phyloP scores from a whole-genome alignment of 441 rosid species.

The Breynia disticha region DNA sequence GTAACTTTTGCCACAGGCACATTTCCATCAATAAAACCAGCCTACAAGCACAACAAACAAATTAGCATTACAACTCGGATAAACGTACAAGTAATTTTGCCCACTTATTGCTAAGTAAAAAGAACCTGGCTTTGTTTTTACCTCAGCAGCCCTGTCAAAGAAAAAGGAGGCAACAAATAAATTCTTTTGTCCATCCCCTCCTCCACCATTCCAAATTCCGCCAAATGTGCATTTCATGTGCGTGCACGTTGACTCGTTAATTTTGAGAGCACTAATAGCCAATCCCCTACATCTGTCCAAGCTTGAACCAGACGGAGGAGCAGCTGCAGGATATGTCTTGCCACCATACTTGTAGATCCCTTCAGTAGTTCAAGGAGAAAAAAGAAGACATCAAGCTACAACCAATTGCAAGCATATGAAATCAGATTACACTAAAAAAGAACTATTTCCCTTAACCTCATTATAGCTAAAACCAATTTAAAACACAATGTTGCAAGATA shows the following conservation, averaged over 20 bases:
- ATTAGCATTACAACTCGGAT: conserved; percentile 2
- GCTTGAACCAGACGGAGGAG: conserved; percentile 63
- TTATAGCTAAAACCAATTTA: too few species aligned
- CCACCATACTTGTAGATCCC: conserved; percentile 85
- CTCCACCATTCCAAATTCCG: conserved; percentile 98
- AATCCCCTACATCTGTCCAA: conserved; percentile 62
- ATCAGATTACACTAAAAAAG: not conserved
- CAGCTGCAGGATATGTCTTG: conserved; percentile 39
- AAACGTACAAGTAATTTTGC: not conserved
- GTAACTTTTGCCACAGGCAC: conserved; percentile 61
- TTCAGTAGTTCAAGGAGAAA: conserved; percentile 16
- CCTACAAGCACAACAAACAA: conserved; percentile 30
- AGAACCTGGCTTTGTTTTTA: conserved; percentile 16
- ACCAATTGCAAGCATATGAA: not conserved
- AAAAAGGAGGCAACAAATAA: conserved; percentile 90
- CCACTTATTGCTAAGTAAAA: too few species aligned
- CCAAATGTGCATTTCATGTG: conserved; percentile 92
- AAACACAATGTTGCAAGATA: too few species aligned
- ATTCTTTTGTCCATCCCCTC: conserved; percentile 91
- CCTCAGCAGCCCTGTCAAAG: conserved; percentile 98
- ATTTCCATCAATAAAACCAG: conserved; percentile 59
- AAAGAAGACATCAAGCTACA: not conserved
- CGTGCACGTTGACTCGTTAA: conserved; percentile 64
- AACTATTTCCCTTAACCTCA: too few species aligned
- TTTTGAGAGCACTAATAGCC: conserved; percentile 67